Evolutionary conservation across 2,329 filamentous ascomycete genomes (phyloP).

Genomic region (Venturia nashicola): DNA sequence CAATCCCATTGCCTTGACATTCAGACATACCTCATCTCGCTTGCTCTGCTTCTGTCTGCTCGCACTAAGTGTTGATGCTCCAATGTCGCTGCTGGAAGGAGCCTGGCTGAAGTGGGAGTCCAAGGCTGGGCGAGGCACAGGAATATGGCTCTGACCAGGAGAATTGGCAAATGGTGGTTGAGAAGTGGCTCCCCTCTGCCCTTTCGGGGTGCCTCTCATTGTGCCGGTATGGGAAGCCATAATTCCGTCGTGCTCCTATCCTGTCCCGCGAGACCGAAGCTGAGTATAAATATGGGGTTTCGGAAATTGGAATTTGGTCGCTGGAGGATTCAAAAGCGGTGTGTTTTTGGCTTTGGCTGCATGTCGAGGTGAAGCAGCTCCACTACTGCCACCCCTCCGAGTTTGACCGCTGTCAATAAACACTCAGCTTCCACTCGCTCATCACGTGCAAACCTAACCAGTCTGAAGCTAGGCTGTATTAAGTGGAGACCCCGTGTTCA

Average conservation of each 20-base stretch:
- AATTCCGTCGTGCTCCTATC: not conserved
- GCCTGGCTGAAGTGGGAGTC: conserved; percentile 37
- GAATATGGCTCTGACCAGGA: conserved; percentile 49
- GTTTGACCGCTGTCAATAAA: not conserved
- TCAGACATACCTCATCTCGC: conserved; percentile 79
- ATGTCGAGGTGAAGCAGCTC: not conserved
- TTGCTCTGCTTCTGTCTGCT: conserved; percentile 95
- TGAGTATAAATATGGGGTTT: not conserved
- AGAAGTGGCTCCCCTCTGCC: conserved; percentile 42
- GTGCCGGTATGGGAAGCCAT: conserved; percentile 36
- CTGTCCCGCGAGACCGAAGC: not conserved
- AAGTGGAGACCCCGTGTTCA: not conserved
- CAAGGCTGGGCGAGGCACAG: conserved; percentile 62
- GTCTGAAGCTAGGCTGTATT: not conserved
- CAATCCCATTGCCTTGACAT: not conserved
- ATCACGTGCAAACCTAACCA: not conserved
- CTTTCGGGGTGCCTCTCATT: conserved; percentile 59
- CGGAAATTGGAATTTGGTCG: not conserved
- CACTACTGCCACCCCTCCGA: too few species aligned
- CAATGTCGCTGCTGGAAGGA: conserved; percentile 45
- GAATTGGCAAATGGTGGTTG: conserved; percentile 42
- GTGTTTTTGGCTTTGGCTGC: not conserved
- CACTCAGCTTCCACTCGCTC: not conserved
- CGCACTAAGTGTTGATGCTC: conserved; percentile 65
- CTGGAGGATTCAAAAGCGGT: not conserved